These are phyloP conservation scores for Eucalyptus pauciflora DNA, from an alignment of 345 rosid genomes.

Conservation along the genomic window DNA sequence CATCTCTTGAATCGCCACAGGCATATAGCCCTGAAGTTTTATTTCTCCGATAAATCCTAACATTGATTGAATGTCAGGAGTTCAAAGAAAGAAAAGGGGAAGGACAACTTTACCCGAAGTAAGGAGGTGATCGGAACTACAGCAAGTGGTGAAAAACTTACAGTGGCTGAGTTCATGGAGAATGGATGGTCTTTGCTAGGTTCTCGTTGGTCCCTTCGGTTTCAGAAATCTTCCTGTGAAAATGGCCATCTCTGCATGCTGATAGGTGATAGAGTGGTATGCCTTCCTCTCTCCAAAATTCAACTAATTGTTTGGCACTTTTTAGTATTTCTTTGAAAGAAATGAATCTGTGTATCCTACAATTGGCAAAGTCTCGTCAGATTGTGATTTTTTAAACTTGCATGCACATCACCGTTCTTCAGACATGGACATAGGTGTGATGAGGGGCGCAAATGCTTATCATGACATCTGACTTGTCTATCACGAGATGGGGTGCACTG, in stretches of 20 bases:
- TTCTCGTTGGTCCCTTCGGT: slow-evolving; percentile 53
- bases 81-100: slow-evolving; percentile 13
- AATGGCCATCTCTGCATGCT: slow-evolving; percentile 57
- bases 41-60: background rate
- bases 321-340: background rate
- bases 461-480: background rate
- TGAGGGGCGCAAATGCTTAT: background rate
- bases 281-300: background rate
- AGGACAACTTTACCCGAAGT: slow-evolving; percentile 1
- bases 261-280: slow-evolving; percentile 54
- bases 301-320: background rate
- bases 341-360: background rate
- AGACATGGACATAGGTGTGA: background rate
- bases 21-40: background rate
- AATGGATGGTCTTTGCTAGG: slow-evolving; percentile 61
- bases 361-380: background rate
- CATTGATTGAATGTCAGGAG: slow-evolving; percentile 14
- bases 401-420: background rate
- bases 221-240: slow-evolving; percentile 7
- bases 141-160: slow-evolving; percentile 41
- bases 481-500: background rate
- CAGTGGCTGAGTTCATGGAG: slow-evolving; percentile 45
- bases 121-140: slow-evolving; percentile 61
- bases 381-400: background rate
- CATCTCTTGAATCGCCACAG: background rate